Evolutionary conservation across 495 filamentous ascomycete species (phyloP).

Genomic region (Pyronema omphalodes): DNA sequence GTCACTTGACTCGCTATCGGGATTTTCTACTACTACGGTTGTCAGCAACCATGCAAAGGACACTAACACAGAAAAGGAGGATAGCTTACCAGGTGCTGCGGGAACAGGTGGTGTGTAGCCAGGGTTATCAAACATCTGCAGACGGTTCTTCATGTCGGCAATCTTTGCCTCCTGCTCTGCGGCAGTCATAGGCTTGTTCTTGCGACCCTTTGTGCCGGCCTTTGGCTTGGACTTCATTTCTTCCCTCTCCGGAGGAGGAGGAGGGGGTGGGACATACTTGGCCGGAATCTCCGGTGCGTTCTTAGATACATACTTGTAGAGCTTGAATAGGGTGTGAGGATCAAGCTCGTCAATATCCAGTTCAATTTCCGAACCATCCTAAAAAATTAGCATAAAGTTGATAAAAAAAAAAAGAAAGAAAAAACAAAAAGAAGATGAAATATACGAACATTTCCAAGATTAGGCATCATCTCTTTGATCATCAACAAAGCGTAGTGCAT

Average conservation of each 20-base stretch:
- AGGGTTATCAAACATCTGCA: conserved; percentile 22
- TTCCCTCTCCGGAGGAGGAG: conserved; percentile 15
- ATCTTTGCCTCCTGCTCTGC: conserved; percentile 81
- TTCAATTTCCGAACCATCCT: conserved; percentile 32
- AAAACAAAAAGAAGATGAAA: background rate
- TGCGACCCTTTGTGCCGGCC: conserved; percentile 55
- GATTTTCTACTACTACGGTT: conserved; percentile 1
- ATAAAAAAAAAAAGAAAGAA: background rate
- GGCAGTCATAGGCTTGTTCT: conserved; percentile 98
- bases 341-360: conserved; percentile 34
- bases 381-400: background rate
- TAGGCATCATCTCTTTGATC: conserved; percentile 70
- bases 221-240: conserved; percentile 28
- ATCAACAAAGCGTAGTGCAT: conserved; percentile 69
- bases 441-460: conserved; percentile 37
- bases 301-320: conserved; percentile 23
- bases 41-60: background rate
- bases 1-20: conserved; percentile 20
- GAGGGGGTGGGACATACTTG: conserved; percentile 19
- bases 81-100: conserved; percentile 14
- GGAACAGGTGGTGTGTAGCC: conserved; percentile 9
- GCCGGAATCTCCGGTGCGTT: conserved; percentile 15
- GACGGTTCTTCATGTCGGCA: conserved; percentile 37
- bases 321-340: conserved; percentile 21
- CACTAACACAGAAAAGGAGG: background rate